Evolutionary conservation across 2,329 filamentous ascomycete genomes (phyloP), one percentile per base, ranked within the genome.

Genomic region (Colletotrichum theobromicola): DNA sequence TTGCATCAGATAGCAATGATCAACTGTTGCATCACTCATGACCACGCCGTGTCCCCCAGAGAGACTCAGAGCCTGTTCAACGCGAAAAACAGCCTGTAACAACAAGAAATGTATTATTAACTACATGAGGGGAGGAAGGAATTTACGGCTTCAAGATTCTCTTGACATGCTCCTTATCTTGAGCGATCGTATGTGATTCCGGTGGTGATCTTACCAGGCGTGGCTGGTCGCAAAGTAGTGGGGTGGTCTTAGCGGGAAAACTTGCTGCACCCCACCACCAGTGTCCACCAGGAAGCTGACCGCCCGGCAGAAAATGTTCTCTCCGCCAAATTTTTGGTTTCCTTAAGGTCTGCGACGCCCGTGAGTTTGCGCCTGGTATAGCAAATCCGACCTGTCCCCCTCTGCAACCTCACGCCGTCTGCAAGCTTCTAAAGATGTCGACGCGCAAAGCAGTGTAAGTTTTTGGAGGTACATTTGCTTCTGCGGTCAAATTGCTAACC

Each of bases 371-470:
- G 63, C 53, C 61, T 53, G 67, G 42, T 30, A 67, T 53, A 67
- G 63, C 64, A 71, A 70, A 66, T 58, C 62, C 60, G 53, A 63
- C 46, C 24, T 50, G 64, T 55, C 70, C 67, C 63, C 28, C 55
- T 65, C 64, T 66, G 28, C 65, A 67, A 34, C 53, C 28, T 32
- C 32, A 63, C 60, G 58, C 28, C 53, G 50, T 32, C 75, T 65
- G 67, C 58, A 57, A 75, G 64, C 71, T 72, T 65, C 73, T 76
- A 79, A 88, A 82, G 66, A 91, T 91, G 91, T 87, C 89, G 42
- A 50, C 42, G 82, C 90, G 91, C 82, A 93, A 92, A 82, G 86
- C 87, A 80, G 85, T 89, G 85, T 88, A 84, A 79, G 87, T 83
- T 3, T 3, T 13, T 7, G 7, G 9, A 0, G 10, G 4, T 2